phyloP scores from a whole-genome alignment of 192 early-diverging fungal species.

The Jimgerdemannia flammicorona region DNA sequence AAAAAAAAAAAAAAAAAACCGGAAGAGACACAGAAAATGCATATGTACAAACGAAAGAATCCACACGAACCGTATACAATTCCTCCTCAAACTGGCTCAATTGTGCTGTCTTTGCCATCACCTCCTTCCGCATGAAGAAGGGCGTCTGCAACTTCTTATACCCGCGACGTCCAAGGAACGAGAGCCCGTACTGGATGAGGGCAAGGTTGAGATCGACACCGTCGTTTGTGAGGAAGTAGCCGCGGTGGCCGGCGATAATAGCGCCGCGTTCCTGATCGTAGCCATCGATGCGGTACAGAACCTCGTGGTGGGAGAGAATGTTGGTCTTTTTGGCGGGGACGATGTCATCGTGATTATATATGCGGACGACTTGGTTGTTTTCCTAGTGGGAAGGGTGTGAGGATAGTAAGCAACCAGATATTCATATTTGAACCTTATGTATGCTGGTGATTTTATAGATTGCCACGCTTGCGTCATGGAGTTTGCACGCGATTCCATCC shows the following conservation, averaged over 20 bases:
- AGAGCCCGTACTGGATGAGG: slow-evolving; percentile 92
- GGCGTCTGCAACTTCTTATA: slow-evolving; percentile 97
- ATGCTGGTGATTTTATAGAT: too few species aligned
- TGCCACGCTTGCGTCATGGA: too few species aligned
- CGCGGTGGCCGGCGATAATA: slow-evolving; percentile 97
- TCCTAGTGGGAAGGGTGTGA: slow-evolving; percentile 30
- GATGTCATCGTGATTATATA: slow-evolving; percentile 53
- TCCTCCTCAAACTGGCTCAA: slow-evolving; percentile 98
- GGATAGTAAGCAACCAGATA: neutral
- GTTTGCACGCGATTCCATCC: neutral
- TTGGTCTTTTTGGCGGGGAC: slow-evolving; percentile 56
- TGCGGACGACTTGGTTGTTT: slow-evolving; percentile 65
- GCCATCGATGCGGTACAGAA: slow-evolving; percentile 84
- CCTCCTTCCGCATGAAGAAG: slow-evolving; percentile 95
- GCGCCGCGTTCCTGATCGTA: slow-evolving; percentile 88
- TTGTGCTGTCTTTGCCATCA: slow-evolving; percentile 99
- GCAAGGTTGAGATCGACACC: slow-evolving; percentile 98
- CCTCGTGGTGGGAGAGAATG: slow-evolving; percentile 88
- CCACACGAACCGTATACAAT: slow-evolving; percentile 76
- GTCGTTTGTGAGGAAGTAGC: slow-evolving; percentile 93
- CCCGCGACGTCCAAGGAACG: slow-evolving; percentile 76
- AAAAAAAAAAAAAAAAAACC: neutral
- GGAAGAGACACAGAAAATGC: too few species aligned
- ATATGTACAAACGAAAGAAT: too few species aligned
- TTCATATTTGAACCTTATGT: too few species aligned